Evolutionary conservation across 257 asterid species (phyloP), one percentile per base, ranked within the genome.

Genomic region (Handroanthus guayacan): DNA sequence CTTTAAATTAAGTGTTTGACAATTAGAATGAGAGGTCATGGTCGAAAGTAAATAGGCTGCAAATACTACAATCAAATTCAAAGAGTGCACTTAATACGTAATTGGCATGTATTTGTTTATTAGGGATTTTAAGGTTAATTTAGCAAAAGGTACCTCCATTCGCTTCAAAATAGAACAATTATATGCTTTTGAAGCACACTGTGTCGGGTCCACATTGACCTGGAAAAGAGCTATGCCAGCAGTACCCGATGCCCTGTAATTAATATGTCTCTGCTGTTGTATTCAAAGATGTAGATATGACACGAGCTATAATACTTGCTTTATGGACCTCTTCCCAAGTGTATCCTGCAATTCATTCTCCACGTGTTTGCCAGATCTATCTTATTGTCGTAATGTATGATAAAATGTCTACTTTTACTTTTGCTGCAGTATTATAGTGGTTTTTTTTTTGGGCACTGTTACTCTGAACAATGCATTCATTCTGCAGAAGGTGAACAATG

Each of bases 231-330:
- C 11, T 14, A 69, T 50, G 25, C 13, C 16, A 7, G 12, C 3
- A 5, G 39, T 69, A 56, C 10, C 13, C 25, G 41, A 13, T 56
- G 64, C 51, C 54, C 31, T 68, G 75, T 10, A 2, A 39, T 17
- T 58, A 25, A 76, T 74, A 11, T 6, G 4, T 71, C 20, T 66
- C 37, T 62, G 61, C 78, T 16, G 65, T 55, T 64, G 63, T 45
- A 36, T 16, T 37, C 12, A 39, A 77, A 43, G 66, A 45, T 45
- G 34, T 39, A 38, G 3, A 34, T 31, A 0, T 3, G 76, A 4
- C 18, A 20, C 25, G 44, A 75, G 25, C 37, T 65, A 41, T 17
- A 34, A 47, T 45, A 16, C 67, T 62, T 74, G 52, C 71, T 20
- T 6, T 31, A 60, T 69, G 68, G 36, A n/a, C 14, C 38, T 50